A percentile compares a stretch with the other conserved stretches of the same genome.
Evolutionary conservation across 805 yeast genomes (phyloP).

Genomic region (Starmerella bombicola): DNA sequence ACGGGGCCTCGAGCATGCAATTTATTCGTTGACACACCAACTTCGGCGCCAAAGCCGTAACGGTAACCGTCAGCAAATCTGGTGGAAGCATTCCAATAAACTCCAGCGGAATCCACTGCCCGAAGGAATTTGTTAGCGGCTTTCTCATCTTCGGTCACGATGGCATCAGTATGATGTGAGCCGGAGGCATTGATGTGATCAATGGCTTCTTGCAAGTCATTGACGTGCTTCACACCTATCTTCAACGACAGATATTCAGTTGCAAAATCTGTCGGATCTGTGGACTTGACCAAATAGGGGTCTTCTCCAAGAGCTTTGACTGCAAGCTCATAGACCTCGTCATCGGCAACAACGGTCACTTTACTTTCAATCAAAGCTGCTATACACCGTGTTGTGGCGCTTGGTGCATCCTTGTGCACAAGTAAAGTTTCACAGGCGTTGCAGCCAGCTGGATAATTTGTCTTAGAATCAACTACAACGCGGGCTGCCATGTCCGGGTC

Average conservation of each 20-base stretch:
- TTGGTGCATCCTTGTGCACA: conserved; percentile 37
- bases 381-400: conserved; percentile 25
- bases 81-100: conserved; percentile 94
- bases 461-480: conserved; percentile 74
- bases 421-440: conserved; percentile 87
- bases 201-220: conserved; percentile 58
- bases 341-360: conserved; percentile 55
- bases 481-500: conserved; percentile 65
- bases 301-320: conserved; percentile 13
- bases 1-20: conserved; percentile 98
- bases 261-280: conserved; percentile 58
- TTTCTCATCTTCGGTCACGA: conserved; percentile 61
- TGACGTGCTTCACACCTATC: conserved; percentile 57
- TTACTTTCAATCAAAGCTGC: conserved; percentile 42
- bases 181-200: conserved; percentile 79
- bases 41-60: conserved; percentile 97
- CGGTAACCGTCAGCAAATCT: conserved; percentile 98
- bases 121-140: conserved; percentile 66
- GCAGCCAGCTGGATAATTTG: conserved; percentile 98
- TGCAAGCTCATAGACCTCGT: conserved; percentile 18
- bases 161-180: conserved; percentile 91
- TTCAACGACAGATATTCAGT: conserved; percentile 76
- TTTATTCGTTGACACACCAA: conserved; percentile 92
- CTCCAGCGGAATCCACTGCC: conserved; percentile 90
- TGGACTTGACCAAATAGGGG: conserved; percentile 27